phyloP scores from a whole-genome alignment of 331 rosid genomes.

The Spiraea crenata region DNA sequence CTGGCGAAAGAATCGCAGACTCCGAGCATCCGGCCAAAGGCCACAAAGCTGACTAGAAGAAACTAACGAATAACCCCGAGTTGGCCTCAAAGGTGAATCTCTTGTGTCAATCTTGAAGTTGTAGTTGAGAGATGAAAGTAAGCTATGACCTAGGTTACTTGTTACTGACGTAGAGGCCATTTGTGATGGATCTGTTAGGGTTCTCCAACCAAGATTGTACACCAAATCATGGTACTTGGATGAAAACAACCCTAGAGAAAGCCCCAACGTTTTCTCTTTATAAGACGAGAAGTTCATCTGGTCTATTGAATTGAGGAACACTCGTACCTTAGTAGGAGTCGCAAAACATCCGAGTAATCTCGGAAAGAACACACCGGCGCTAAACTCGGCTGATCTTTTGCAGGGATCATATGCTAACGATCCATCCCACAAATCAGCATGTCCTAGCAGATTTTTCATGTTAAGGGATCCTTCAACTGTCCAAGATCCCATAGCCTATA shows the following conservation, averaged over 20 bases:
- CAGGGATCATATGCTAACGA: constrained; percentile 81
- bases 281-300: constrained; percentile 88
- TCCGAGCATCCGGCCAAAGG: constrained; percentile 76
- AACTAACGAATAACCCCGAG: constrained; percentile 84
- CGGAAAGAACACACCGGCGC: constrained; percentile 78
- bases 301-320: constrained; percentile 77
- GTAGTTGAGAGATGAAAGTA: constrained; percentile 82
- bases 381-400: constrained; percentile 67
- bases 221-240: constrained; percentile 73
- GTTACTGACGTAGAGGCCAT: constrained; percentile 85
- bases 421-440: constrained; percentile 94
- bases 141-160: constrained; percentile 94
- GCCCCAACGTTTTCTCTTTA: constrained; percentile 77
- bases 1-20: constrained; percentile 89
- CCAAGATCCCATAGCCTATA: constrained; percentile 91
- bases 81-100: constrained; percentile 77
- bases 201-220: constrained; percentile 93
- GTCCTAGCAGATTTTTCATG: constrained; percentile 80
- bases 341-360: constrained; percentile 47
- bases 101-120: constrained; percentile 76
- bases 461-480: constrained; percentile 75
- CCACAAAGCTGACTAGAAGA: constrained; percentile 87
- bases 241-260: constrained; percentile 74
- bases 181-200: constrained; percentile 79
- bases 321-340: constrained; percentile 67